phyloP scores from a whole-genome alignment of 2,329 filamentous ascomycete genomes.

The Nannizzia gypsea region DNA sequence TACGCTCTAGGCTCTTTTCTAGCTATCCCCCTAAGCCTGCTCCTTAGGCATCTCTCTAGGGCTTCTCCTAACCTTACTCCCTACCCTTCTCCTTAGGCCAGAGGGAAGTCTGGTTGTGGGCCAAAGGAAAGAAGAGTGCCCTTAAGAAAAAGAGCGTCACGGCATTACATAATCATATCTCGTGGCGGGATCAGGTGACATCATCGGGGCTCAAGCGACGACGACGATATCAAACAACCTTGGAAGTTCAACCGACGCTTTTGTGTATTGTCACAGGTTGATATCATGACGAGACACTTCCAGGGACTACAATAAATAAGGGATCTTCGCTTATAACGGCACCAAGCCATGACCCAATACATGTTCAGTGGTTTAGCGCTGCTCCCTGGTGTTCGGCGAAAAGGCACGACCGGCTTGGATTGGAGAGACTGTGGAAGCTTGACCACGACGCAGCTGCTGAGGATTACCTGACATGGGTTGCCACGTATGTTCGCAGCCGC shows the following conservation, averaged over 20 bases:
- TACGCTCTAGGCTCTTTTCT: too few species aligned
- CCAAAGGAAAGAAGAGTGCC: too few species aligned
- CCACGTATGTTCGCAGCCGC: slow-evolving; percentile 51
- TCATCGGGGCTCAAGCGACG: slow-evolving; percentile 6
- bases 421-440: neutral
- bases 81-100: too few species aligned
- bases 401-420: neutral
- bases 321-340: neutral
- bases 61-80: too few species aligned
- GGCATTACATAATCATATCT: too few species aligned
- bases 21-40: too few species aligned
- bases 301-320: neutral
- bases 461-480: slow-evolving; percentile 47
- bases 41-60: too few species aligned
- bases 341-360: slow-evolving; percentile 1
- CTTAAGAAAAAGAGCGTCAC: too few species aligned
- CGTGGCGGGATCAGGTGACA: slow-evolving; percentile 15
- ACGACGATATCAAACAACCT: neutral
- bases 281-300: neutral
- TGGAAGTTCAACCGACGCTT: neutral
- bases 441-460: neutral
- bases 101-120: too few species aligned
- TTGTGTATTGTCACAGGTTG: slow-evolving; percentile 15
- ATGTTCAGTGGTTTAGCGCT: slow-evolving; percentile 1
- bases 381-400: slow-evolving; percentile 3